Percentiles rank a stretch among this genome's conserved stretches.
phyloP scores from a whole-genome alignment of 108 stramenopile genomes.

The Stephanodiscus minutulus region DNA sequence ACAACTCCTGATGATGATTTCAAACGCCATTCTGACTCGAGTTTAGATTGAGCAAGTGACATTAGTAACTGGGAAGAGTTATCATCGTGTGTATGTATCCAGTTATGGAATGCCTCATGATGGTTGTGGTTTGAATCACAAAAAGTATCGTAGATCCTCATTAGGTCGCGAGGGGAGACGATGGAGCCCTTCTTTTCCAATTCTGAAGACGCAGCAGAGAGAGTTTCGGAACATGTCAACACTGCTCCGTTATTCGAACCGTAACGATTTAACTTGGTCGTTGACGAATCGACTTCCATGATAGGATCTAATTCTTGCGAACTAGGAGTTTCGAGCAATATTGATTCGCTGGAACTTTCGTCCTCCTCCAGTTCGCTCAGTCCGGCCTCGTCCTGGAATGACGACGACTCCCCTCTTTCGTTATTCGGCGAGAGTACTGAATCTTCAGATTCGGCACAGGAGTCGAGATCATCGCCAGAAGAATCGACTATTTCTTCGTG shows the following conservation, averaged over 20 bases:
- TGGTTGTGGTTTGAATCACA: neutral
- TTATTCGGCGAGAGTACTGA: slow-evolving; percentile 22
- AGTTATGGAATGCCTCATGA: slow-evolving; percentile 2
- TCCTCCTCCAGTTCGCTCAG: neutral
- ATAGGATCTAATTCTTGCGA: no score
- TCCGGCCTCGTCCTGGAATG: neutral
- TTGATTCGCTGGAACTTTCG: neutral
- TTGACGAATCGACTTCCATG: neutral
- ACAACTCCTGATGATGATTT: slow-evolving; percentile 6
- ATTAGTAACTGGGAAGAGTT: slow-evolving; percentile 11
- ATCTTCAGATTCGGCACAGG: slow-evolving; percentile 7
- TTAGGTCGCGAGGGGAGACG: neutral
- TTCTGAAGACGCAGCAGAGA: slow-evolving; percentile 7
- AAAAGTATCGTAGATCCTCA: neutral
- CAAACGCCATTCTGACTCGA: slow-evolving; percentile 34
- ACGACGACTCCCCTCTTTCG: slow-evolving; percentile 7
- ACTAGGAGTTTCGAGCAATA: no score
- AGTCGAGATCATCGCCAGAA: slow-evolving; percentile 11
- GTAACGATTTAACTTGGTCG: neutral
- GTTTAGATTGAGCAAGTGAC: slow-evolving; percentile 16
- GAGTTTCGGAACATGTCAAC: neutral
- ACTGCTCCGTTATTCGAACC: slow-evolving; percentile 6
- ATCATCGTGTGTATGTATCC: slow-evolving; percentile 3
- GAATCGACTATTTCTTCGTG: slow-evolving; percentile 7
- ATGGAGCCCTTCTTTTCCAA: slow-evolving; percentile 4